Evolutionary conservation across 2,329 filamentous ascomycete species (phyloP).

Genomic region (Colletotrichum paranaense): DNA sequence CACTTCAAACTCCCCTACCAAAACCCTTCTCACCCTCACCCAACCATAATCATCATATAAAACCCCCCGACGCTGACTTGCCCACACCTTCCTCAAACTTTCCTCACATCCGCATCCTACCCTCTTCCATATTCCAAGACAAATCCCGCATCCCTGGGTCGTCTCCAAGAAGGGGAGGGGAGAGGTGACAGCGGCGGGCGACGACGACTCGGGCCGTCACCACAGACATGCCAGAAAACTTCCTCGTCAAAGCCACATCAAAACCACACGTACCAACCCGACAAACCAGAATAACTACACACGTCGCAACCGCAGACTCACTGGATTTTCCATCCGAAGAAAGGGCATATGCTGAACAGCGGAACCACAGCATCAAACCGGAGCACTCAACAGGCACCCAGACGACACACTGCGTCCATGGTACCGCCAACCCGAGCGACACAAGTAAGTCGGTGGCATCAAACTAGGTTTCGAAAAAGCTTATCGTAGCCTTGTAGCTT

Average conservation of each 20-base stretch:
- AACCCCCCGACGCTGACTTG: neutral
- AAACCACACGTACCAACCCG: neutral
- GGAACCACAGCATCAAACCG: neutral
- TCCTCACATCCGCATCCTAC: neutral
- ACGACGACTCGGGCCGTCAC: neutral
- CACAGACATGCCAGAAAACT: neutral
- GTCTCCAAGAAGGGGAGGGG: no score
- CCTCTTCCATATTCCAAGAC: no score
- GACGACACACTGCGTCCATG: no score
- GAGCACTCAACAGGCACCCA: no score
- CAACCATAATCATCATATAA: neutral
- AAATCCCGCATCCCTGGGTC: neutral
- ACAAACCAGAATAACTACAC: neutral
- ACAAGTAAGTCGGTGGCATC: neutral
- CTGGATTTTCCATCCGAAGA: neutral
- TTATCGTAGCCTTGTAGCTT: neutral
- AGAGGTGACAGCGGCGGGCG: no score
- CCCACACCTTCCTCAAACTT: neutral
- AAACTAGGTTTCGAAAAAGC: neutral
- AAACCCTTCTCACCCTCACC: neutral
- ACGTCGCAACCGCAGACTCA: no score
- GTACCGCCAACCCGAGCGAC: no score
- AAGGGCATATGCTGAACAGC: neutral
- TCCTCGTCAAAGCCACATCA: neutral
- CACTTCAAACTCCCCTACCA: neutral